Percentiles rank a stretch among this genome's conserved stretches.
Evolutionary conservation across 176 grass and related monocot genomes (phyloP).

Genomic region (Oryza meridionalis): DNA sequence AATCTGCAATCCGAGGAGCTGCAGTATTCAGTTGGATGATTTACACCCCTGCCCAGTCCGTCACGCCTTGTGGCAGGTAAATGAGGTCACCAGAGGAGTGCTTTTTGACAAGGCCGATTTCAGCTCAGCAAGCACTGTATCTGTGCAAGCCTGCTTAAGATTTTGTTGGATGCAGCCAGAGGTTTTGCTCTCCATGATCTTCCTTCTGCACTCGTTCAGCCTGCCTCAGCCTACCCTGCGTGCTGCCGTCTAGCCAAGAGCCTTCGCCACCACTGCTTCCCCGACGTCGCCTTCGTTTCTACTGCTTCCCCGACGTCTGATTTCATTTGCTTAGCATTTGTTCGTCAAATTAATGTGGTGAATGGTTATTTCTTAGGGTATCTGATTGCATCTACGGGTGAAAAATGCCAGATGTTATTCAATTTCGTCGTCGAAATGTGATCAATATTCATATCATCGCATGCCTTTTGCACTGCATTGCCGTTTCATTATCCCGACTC

Average conservation of each 20-base stretch:
- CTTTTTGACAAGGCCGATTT: not conserved
- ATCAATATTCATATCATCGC: not conserved
- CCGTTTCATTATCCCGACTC: too few species aligned
- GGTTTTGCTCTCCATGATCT: not conserved
- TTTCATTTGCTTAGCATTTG: not conserved
- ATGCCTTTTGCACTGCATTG: not conserved
- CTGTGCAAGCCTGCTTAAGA: not conserved
- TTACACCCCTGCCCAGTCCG: not conserved
- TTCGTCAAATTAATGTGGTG: not conserved
- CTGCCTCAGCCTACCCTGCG: not conserved
- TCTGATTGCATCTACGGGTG: not conserved
- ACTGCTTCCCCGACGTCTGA: not conserved
- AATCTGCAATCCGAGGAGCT: conserved; percentile 25
- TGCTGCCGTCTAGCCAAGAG: not conserved
- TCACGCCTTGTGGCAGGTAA: not conserved
- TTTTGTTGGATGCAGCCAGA: not conserved
- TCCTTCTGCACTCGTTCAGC: not conserved
- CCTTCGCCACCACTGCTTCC: not conserved
- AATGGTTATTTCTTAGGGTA: not conserved
- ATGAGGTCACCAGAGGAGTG: not conserved
- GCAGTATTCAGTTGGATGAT: conserved; percentile 11
- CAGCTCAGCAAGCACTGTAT: not conserved
- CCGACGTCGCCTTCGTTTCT: not conserved
- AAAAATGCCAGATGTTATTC: not conserved
- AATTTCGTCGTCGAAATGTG: not conserved